A percentile compares a stretch with the other conserved stretches of the same genome.
Conservation (phyloP, 768 basidiomycete genomes). For the Boletus vinaceobasis region DNA sequence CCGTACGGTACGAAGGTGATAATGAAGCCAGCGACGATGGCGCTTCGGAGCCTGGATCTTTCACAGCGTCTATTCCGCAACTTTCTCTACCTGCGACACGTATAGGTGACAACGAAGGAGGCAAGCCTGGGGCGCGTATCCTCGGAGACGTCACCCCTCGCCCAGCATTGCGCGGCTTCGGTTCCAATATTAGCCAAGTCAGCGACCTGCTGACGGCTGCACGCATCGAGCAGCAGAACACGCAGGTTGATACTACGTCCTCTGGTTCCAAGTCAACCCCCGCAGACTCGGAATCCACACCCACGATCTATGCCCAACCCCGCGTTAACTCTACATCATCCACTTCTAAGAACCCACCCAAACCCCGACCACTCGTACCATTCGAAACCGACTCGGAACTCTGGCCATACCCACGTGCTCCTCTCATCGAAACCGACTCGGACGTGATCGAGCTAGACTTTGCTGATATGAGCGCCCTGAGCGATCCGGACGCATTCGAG, state of each 20-base stretch:
- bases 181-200: conserved; percentile 32
- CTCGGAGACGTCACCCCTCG: conserved; percentile 62
- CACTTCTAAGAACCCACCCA: conserved; percentile 18
- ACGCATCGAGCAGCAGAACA: conserved; percentile 17
- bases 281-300: conserved; percentile 4
- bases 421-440: conserved; percentile 39
- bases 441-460: conserved; percentile 78
- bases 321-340: conserved; percentile 8
- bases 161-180: conserved; percentile 38
- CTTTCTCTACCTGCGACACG: conserved; percentile 24
- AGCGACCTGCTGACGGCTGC: conserved; percentile 27
- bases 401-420: conserved; percentile 64
- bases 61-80: conserved; percentile 40
- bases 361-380: conserved; percentile 48
- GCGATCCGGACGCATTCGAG: conserved; percentile 60
- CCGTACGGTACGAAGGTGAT: conserved; percentile 54
- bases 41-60: conserved; percentile 38
- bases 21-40: conserved; percentile 42
- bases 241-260: conserved; percentile 1
- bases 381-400: conserved; percentile 64
- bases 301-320: conserved; percentile 15
- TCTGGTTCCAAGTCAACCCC: neutral
- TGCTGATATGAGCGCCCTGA: conserved; percentile 67
- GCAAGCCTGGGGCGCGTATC: conserved; percentile 17
- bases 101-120: conserved; percentile 14